phyloP scores from a whole-genome alignment of 768 basidiomycete genomes.

The Hygrophorus pudorinus region DNA sequence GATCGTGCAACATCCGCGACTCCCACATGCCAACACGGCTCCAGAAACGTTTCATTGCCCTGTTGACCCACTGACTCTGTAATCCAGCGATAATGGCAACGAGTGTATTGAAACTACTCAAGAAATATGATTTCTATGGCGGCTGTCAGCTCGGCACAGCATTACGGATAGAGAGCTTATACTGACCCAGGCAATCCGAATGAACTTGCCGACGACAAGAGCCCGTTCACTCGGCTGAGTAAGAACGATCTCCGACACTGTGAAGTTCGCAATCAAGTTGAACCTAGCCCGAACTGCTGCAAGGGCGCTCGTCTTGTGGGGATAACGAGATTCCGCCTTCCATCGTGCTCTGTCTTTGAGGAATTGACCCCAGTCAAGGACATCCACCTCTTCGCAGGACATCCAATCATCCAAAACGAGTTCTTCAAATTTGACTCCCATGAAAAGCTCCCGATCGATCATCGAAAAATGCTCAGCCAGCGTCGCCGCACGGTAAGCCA shows the following conservation, averaged over 20 bases:
- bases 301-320: slow-evolving; percentile 60
- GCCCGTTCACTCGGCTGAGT: slow-evolving; percentile 59
- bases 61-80: slow-evolving; percentile 55
- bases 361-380: slow-evolving; percentile 78
- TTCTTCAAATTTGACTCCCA: slow-evolving; percentile 80
- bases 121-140: slow-evolving; percentile 65
- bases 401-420: slow-evolving; percentile 69
- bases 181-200: slow-evolving; percentile 78
- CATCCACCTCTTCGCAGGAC: slow-evolving; percentile 50
- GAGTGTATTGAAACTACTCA: slow-evolving; percentile 70
- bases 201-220: slow-evolving; percentile 64
- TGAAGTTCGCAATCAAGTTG: slow-evolving; percentile 76
- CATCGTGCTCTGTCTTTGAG: slow-evolving; percentile 63
- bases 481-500: slow-evolving; percentile 46
- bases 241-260: slow-evolving; percentile 70
- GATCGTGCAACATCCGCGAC: slow-evolving; percentile 58
- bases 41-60: slow-evolving; percentile 61
- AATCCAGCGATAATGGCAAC: slow-evolving; percentile 76
- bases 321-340: slow-evolving; percentile 50
- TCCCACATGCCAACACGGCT: slow-evolving; percentile 60
- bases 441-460: slow-evolving; percentile 83
- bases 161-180: background rate
- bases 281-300: slow-evolving; percentile 72
- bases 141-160: slow-evolving; percentile 1
- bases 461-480: slow-evolving; percentile 75